Evolutionary conservation across 2,329 filamentous ascomycete species (phyloP).

Genomic region (Chaetomium sp.): DNA sequence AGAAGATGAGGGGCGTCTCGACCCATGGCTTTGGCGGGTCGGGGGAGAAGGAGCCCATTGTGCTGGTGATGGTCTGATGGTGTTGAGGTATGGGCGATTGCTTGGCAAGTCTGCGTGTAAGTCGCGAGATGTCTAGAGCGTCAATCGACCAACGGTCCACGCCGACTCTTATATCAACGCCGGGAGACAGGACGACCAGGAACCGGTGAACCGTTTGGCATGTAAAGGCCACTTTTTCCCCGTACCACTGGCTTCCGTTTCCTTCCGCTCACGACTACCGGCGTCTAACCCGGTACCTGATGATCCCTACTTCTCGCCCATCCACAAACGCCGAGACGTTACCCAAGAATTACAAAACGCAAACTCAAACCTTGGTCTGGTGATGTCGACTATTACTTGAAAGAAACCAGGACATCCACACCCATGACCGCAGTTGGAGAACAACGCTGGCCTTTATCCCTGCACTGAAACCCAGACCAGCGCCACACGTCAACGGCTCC

Average conservation of each 20-base stretch:
- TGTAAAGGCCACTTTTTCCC: conserved; percentile 9
- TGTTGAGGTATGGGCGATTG: neutral
- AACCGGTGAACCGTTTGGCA: conserved; percentile 3
- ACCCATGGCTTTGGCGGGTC: conserved; percentile 58
- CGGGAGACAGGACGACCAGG: conserved; percentile 13
- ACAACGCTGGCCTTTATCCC: neutral
- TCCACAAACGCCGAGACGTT: conserved; percentile 14
- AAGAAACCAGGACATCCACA: conserved; percentile 20
- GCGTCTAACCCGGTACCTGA: neutral
- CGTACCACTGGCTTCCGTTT: conserved; percentile 2
- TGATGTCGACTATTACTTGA: conserved; percentile 30
- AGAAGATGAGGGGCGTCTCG: conserved; percentile 68
- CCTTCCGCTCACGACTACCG: conserved; percentile 9
- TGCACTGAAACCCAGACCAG: neutral
- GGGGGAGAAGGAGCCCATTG: conserved; percentile 39
- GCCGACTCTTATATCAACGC: conserved; percentile 14
- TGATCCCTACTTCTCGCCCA: conserved; percentile 7
- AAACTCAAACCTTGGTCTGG: conserved; percentile 22
- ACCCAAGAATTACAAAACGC: conserved; percentile 25
- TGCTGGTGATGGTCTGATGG: conserved; percentile 9
- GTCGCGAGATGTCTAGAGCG: conserved; percentile 10
- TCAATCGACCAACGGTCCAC: neutral
- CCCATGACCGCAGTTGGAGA: conserved; percentile 9
- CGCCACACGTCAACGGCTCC: neutral
- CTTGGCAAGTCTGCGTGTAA: conserved; percentile 12